A percentile compares a stretch with the other conserved stretches of the same genome.
Conservation (phyloP, 257 asterid genomes). For the Lavandula angustifolia region DNA sequence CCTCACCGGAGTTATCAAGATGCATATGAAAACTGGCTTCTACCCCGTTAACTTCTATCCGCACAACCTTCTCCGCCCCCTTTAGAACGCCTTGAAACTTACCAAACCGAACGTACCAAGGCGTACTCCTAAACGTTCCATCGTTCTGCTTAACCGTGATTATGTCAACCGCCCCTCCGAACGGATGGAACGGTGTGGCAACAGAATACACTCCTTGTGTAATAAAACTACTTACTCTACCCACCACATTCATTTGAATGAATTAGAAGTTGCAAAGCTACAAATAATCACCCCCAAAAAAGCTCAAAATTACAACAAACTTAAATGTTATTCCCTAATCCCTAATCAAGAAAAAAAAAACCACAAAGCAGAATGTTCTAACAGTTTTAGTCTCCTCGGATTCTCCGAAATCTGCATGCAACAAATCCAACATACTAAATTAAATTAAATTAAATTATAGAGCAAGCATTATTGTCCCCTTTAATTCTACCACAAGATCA, state of each 20-base stretch:
- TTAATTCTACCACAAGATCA: conserved; percentile 4
- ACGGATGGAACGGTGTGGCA: conserved; percentile 96
- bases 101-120: conserved; percentile 94
- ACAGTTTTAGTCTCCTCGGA: conserved; percentile 33
- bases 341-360: conserved; percentile 31
- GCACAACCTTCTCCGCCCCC: conserved; percentile 81
- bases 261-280: not conserved
- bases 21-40: conserved; percentile 80
- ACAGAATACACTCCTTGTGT: conserved; percentile 83
- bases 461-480: conserved; percentile 25
- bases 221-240: conserved; percentile 70
- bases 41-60: conserved; percentile 80
- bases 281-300: conserved; percentile 28
- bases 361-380: conserved; percentile 23
- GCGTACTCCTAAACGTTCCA: conserved; percentile 79
- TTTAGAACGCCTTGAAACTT: conserved; percentile 91
- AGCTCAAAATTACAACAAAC: not conserved
- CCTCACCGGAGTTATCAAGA: conserved; percentile 88
- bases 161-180: conserved; percentile 93
- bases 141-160: conserved; percentile 78
- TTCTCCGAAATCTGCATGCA: conserved; percentile 56
- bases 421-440: conserved; percentile 24
- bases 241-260: conserved; percentile 71
- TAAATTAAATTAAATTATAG: conserved; percentile 32
- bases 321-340: conserved; percentile 24